phyloP scores from a whole-genome alignment of 805 yeast species.

The Teunomyces funiuensis region DNA sequence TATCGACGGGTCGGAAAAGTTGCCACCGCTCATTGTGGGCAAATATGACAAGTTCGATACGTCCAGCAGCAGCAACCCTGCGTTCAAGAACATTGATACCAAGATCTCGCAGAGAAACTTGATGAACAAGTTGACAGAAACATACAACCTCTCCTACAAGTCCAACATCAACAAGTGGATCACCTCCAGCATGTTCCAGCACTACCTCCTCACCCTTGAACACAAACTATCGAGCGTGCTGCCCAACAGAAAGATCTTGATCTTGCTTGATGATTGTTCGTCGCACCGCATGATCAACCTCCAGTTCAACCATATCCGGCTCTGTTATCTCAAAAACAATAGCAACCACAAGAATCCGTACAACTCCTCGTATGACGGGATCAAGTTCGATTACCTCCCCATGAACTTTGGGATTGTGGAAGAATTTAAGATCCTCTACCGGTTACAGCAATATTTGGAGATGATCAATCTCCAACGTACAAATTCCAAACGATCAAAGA shows the following conservation, averaged over 20 bases:
- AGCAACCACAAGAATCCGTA: constrained; percentile 38
- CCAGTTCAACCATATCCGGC: constrained; percentile 34
- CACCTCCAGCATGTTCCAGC: constrained; percentile 61
- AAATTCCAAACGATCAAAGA: constrained; percentile 6
- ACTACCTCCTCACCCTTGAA: constrained; percentile 59
- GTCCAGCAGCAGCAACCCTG: constrained; percentile 24
- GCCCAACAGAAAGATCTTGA: constrained; percentile 48
- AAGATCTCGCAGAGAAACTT: constrained; percentile 14
- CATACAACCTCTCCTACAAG: constrained; percentile 54
- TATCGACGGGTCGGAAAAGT: constrained; percentile 61
- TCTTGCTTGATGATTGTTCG: constrained; percentile 60
- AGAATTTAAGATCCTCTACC: constrained; percentile 58
- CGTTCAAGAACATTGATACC: constrained; percentile 15
- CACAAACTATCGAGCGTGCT: constrained; percentile 50
- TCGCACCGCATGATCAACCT: constrained; percentile 55
- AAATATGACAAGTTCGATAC: constrained; percentile 49
- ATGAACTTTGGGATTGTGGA: constrained; percentile 64
- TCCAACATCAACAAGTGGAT: constrained; percentile 63
- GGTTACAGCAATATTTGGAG: constrained; percentile 56
- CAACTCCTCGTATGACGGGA: constrained; percentile 38
- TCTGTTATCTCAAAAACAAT: constrained; percentile 40
- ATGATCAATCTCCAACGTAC: constrained; percentile 38
- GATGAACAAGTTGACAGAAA: constrained; percentile 44
- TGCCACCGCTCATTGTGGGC: constrained; percentile 61
- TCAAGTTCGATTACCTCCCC: constrained; percentile 55